Base-by-base conservation (phyloP, 2,329 filamentous ascomycete genomes). In the Diaporthe sp. region DNA sequence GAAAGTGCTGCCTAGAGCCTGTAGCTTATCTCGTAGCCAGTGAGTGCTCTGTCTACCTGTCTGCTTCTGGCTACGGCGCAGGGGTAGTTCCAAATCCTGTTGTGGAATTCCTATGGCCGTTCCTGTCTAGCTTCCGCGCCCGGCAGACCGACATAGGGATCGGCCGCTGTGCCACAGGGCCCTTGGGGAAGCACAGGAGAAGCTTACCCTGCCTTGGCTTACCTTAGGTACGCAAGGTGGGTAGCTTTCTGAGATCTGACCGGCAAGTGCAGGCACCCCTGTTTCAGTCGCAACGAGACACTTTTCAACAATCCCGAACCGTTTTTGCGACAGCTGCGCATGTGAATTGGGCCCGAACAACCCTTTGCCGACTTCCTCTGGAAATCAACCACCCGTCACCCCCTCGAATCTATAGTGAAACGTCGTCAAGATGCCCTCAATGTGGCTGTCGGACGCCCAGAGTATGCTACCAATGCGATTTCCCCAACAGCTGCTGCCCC, bases 371-470 rank as follows among this genome's bases (percentile, higher is more conserved):
- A 61, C n/a, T 10, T 55, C 46, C 25, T 15, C 34, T 34, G 37
- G 58, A 65, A 31, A 19, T 7, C 25, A 53, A 22, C 15, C 46
- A 28, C n/a, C 28, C 44, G 15, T 12, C n/a, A 22, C 25, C 31
- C 31, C 31, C 19, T 13, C 34, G 17, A 15, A 2, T 22, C 60
- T n/a, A 25, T 5, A 19, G 31, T 25, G 34, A 31, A 17, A 31
- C 39, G 28, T 9, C 42, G 31, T 70, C 82, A 90, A 84, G 72
- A 94, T 96, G 94, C 94, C 94, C 82, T 94, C 95, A 77, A 97
- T 98, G 94, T 98, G 96, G 96, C 90, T 98, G 82, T 94, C 96
- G 81, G 96, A 98, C 87, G 92, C 94, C 83, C 96, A 98, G 86
- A 98, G 96, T 98, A 90, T 82, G 94, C 72, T 28, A 25, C 13